phyloP scores from a whole-genome alignment of 331 rosid genomes.

The Rhamnella rubrinervis region DNA sequence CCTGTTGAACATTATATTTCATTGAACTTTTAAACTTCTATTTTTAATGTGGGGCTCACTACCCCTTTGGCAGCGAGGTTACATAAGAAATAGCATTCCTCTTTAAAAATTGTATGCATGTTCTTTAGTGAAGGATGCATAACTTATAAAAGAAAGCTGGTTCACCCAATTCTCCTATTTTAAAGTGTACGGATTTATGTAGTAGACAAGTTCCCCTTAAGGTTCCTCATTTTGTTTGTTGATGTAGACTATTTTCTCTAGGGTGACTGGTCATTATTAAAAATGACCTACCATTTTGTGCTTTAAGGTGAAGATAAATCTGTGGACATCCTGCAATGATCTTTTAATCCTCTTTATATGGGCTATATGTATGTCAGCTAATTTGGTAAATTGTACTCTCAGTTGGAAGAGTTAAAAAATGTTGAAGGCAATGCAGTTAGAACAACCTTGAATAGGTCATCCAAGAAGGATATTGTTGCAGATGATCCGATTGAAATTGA shows the following conservation, averaged over 20 bases:
- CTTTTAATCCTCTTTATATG: conserved; percentile 6
- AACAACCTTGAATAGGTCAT: conserved; percentile 14
- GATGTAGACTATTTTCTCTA: background rate
- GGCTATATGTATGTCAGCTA: conserved; percentile 6
- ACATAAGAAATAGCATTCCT: too few relatives aligned
- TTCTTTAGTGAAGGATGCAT: too few relatives aligned
- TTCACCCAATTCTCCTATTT: too few relatives aligned
- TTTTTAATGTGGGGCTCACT: too few relatives aligned
- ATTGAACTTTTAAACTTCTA: too few relatives aligned
- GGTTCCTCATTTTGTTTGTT: too few relatives aligned
- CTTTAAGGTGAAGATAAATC: background rate
- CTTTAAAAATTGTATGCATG: too few relatives aligned
- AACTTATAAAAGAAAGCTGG: too few relatives aligned
- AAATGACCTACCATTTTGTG: background rate
- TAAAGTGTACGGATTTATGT: too few relatives aligned
- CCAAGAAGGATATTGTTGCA: conserved; percentile 29
- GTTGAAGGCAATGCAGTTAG: conserved; percentile 19
- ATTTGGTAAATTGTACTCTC: conserved; percentile 21
- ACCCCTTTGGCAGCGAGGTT: too few relatives aligned
- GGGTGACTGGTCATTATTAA: background rate
- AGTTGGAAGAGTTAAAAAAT: conserved; percentile 68
- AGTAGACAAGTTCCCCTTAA: too few relatives aligned
- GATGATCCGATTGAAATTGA: conserved; percentile 62
- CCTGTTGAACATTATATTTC: too few relatives aligned
- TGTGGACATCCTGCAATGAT: background rate